Base-by-base conservation (phyloP, 345 rosid species). In the Citrus australasica region DNA sequence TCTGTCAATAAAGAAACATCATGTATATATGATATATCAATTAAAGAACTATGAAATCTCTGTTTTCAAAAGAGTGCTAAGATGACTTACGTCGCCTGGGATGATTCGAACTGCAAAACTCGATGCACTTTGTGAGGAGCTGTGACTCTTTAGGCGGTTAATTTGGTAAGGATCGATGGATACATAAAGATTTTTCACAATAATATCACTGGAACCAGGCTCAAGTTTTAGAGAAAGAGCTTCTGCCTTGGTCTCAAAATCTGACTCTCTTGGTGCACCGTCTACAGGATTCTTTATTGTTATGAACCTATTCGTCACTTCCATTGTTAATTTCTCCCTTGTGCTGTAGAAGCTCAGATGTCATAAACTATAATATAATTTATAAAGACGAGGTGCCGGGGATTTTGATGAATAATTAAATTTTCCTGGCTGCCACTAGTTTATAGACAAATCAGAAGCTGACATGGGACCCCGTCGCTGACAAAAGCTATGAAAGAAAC, bases 111-210 rank as follows among this genome's bases (percentile, higher is more conserved):
- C 33, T 0, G 92, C 78, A 1, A 64, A 78, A 7, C 59, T 19
- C 0, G 27, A 1, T 2, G 73, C 38, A n/a, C 46, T 56, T 25
- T 88, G 94, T 0, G 92, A 83, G 0, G 86, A 74, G 77, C 91
- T 82, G 42, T 38, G 25, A 60, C 79, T 75, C 84, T 91, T 91
- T 79, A 91, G 75, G 56, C 92, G 86, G 81, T 88, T 86, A 17
- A 88, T 21, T 85, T 87, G 94, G 81, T 84, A 87, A 46, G 91
- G 94, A 65, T 91, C 92, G 3, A 89, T 83, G 10, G 94, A 89
- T 9, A 85, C 85, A 37, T 78, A 85, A 21, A 88, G 86, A 75
- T 85, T 89, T 78, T 85, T 89, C 5, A 89, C 86, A 21, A 91
- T 78, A 25, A 85, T 48, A 13, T 77, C 70, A 2, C 33, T 65